phyloP scores from a whole-genome alignment of 345 rosid genomes.

The Triadica sebifera region DNA sequence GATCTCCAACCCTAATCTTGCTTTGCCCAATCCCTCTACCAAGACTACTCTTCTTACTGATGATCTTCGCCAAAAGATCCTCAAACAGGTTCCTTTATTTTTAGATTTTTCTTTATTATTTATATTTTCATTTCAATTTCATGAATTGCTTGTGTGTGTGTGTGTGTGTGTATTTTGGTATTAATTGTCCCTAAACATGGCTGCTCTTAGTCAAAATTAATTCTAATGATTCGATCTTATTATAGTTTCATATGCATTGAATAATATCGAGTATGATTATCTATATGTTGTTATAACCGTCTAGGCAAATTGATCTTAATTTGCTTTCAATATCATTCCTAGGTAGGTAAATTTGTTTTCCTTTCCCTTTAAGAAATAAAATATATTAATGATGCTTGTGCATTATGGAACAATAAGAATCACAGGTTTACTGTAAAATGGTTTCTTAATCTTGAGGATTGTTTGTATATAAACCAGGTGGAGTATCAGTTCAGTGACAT shows the following conservation, averaged over 20 bases:
- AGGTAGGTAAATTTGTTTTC: no score
- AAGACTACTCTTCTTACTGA: slow-evolving; percentile 53
- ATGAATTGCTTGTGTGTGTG: no score
- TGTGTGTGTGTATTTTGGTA: no score
- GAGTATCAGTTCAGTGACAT: slow-evolving; percentile 89
- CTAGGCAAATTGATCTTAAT: neutral
- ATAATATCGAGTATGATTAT: neutral
- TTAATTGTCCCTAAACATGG: no score
- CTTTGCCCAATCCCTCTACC: slow-evolving; percentile 42
- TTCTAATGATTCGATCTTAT: no score
- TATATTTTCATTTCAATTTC: neutral
- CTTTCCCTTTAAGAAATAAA: no score
- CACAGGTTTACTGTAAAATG: neutral
- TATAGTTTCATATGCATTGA: neutral
- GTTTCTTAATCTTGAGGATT: neutral
- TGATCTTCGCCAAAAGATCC: slow-evolving; percentile 75
- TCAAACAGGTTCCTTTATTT: slow-evolving; percentile 62
- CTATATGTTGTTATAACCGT: neutral
- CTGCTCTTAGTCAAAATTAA: no score
- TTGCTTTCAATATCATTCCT: no score
- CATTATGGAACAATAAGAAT: neutral
- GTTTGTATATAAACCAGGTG: slow-evolving; percentile 44
- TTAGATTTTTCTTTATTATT: neutral
- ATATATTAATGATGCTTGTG: neutral
- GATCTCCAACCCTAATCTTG: slow-evolving; percentile 45